Conservation (phyloP, 805 yeast species). For the Soucietia sequanensis region DNA sequence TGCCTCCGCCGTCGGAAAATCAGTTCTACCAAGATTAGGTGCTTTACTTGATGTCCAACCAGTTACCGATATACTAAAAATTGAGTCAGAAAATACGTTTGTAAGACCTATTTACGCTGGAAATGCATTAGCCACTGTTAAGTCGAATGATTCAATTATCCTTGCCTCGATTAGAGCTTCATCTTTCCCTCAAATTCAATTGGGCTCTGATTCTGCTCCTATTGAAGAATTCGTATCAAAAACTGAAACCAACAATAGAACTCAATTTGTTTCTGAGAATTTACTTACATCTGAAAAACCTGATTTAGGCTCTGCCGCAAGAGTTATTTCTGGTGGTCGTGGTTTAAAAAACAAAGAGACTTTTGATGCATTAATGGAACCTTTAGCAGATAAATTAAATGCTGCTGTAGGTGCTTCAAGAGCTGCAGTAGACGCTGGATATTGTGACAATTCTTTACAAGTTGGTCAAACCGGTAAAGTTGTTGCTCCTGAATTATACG, state of each 20-base stretch:
- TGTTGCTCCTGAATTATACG: conserved; percentile 91
- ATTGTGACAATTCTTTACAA: conserved; percentile 92
- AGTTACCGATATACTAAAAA: conserved; percentile 73
- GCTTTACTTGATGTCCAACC: conserved; percentile 88
- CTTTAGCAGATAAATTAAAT: conserved; percentile 76
- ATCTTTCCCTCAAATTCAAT: conserved; percentile 52
- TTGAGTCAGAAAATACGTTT: conserved; percentile 68
- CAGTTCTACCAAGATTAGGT: conserved; percentile 80
- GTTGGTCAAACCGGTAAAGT: conserved; percentile 98
- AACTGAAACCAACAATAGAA: conserved; percentile 34
- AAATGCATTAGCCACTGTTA: conserved; percentile 82
- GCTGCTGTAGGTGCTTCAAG: conserved; percentile 98
- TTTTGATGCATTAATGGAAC: conserved; percentile 72
- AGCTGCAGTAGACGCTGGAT: conserved; percentile 97
- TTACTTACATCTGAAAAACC: conserved; percentile 82
- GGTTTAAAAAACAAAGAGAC: conserved; percentile 89
- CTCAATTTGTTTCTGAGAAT: conserved; percentile 74
- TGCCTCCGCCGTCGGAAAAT: conserved; percentile 86
- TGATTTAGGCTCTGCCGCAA: conserved; percentile 79
- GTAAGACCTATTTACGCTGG: conserved; percentile 96
- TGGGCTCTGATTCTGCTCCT: conserved; percentile 36
- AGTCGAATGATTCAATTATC: conserved; percentile 61
- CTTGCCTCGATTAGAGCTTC: conserved; percentile 82
- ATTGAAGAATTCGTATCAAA: conserved; percentile 49
- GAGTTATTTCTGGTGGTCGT: conserved; percentile 90